phyloP scores from a whole-genome alignment of 495 filamentous ascomycete genomes.

The Lentithecium fluviatile region DNA sequence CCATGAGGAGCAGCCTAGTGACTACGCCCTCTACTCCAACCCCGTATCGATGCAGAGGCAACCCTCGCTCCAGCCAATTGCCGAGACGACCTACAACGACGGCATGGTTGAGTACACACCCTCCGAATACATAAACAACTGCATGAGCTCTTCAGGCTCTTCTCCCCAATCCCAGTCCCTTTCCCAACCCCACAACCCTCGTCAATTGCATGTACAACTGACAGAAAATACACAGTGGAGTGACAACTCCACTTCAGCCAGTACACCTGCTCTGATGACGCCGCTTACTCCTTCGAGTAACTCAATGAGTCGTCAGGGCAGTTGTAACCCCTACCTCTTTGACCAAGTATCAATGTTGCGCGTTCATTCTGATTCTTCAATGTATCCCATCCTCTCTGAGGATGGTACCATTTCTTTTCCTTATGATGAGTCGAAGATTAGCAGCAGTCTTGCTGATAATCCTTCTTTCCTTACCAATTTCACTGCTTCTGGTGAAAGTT shows the following conservation, averaged over 20 bases:
- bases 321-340: slow-evolving; percentile 34
- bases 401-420: slow-evolving; percentile 20
- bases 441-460: slow-evolving; percentile 27
- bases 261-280: slow-evolving; percentile 31
- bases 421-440: slow-evolving; percentile 26
- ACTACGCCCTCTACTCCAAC: slow-evolving; percentile 21
- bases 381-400: slow-evolving; percentile 15
- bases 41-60: neutral
- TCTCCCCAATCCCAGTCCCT: slow-evolving; percentile 7
- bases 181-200: slow-evolving; percentile 2
- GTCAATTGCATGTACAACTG: slow-evolving; percentile 18
- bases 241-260: slow-evolving; percentile 32
- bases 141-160: neutral
- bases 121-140: slow-evolving; percentile 20
- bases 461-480: slow-evolving; percentile 23
- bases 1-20: slow-evolving; percentile 10
- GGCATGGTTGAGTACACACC: slow-evolving; percentile 25
- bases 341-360: slow-evolving; percentile 36
- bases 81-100: slow-evolving; percentile 10
- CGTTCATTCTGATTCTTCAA: slow-evolving; percentile 36
- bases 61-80: slow-evolving; percentile 19
- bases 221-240: slow-evolving; percentile 26
- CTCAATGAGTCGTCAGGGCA: slow-evolving; percentile 41
- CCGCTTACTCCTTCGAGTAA: slow-evolving; percentile 28
- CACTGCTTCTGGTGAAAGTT: slow-evolving; percentile 26